Conservation (phyloP, 2,329 filamentous ascomycete species). For the Cladophialophora bantiana region DNA sequence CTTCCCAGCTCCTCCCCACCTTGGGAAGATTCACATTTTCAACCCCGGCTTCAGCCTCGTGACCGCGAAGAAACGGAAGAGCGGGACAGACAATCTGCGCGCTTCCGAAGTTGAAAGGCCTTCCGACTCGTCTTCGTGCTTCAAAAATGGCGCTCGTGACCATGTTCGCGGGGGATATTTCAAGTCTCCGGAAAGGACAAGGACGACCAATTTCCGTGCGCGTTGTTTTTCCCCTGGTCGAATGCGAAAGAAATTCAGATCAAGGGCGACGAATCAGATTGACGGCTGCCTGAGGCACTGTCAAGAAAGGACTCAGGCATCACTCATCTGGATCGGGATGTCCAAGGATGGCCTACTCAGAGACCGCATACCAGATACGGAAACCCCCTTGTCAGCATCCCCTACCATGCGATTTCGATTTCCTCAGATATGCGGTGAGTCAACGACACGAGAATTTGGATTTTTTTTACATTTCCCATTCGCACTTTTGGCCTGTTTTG, state of each 20-base stretch:
- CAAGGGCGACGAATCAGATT: background rate
- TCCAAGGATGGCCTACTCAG: background rate
- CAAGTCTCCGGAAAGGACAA: background rate
- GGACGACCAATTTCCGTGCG: background rate
- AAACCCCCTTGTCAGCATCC: background rate
- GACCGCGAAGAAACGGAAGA: slow-evolving; percentile 1
- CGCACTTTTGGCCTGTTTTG: slow-evolving; percentile 4
- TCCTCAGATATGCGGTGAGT: slow-evolving; percentile 1
- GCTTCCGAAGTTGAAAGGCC: background rate
- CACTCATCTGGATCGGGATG: background rate
- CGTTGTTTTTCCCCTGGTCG: background rate
- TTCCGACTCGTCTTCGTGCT: background rate
- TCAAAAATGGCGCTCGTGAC: slow-evolving; percentile 1
- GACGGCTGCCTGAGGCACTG: background rate
- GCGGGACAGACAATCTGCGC: background rate
- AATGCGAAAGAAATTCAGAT: background rate
- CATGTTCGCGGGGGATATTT: background rate
- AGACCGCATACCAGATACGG: background rate
- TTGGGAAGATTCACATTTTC: background rate
- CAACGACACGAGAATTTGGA: background rate
- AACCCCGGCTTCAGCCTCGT: slow-evolving; percentile 13
- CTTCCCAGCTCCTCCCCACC: background rate
- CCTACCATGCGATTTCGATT: background rate
- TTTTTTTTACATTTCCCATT: background rate
- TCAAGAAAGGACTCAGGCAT: slow-evolving; percentile 1